Base-by-base conservation (phyloP, 768 basidiomycete genomes). In the Scleroderma citrinum region DNA sequence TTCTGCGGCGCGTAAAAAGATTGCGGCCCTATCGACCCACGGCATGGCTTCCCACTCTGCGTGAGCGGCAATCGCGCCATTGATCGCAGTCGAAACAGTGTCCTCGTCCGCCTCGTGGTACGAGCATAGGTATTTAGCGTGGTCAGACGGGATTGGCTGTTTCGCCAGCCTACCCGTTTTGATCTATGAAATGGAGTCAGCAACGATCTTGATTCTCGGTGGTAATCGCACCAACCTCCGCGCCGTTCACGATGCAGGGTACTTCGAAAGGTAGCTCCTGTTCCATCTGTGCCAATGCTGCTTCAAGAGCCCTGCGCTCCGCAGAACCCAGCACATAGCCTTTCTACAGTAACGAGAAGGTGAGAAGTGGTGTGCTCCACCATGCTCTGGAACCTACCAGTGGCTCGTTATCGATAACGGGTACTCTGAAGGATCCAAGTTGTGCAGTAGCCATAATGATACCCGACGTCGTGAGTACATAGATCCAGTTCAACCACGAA, bases 1-100 rank as follows among this genome's bases (percentile, higher is more conserved):
- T 66, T 99, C 96, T 20, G 96, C 96, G 5, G 96, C 96, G 68
- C 95, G 96, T 56, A 99, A 76, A 75, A 98, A 99, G 69, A 99
- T 95, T 34, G 96, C 92, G 2, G 96, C 96, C 31, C 94, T 82
- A 67, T 99, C 96, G 63, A 79, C 85, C 95, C 94, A 99, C 0
- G 95, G 93, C 76, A 98, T 72, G 42, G 78, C 75, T 72, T 98
- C 96, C 96, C 96, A 99, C 44, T 79, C 81, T 14, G 71, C 71
- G 68, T 93, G 95, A 16, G 92, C 94, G 10, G 80, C 79, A 32
- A 98, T 78, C 12, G 94, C 89, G 30, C 87, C 87, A 20, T 87
- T 81, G 56, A 99, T 95, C 17, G 96, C 96, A 47, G 72, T 70
- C 7, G 77, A 65, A 38, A 97, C 81, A 2, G 82, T 82, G 20